Evolutionary conservation across 306 rosid genomes (phyloP), one percentile per base, ranked within the genome.

Genomic region (Trifolium dubium): DNA sequence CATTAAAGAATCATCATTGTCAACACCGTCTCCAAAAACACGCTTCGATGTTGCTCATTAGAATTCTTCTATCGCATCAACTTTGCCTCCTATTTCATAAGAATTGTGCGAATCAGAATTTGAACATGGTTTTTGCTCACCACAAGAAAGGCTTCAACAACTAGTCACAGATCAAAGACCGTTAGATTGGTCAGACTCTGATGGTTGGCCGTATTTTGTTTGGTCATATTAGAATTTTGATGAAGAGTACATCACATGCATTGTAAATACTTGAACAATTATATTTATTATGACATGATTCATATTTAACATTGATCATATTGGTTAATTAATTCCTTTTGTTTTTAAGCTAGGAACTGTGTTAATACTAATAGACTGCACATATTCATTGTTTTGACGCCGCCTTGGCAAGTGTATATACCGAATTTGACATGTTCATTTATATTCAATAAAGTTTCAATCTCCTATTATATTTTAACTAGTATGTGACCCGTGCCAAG

Each of bases 41-140:
- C 94, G 89, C 28, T 86, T 91, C 1, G 91, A 91, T 72, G 88
- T 89, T 39, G 83, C 80, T 2, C 23, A 32, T 3, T 89, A 92
- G 91, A 77, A 31, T 67, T 93, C 91, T 59, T 59, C 41, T 7
- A 37, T 56, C 4, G 54, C 67, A 9, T 2, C 17, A 8, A 2
- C 64, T 1, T 29, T 23, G 31, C 6, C 64, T 56, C 81, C 74
- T 13, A 83, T 68, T 67, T 76, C 41, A 6, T 73, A 12, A 1
- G 44, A 71, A n/a, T 19, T 13, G 23, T 2, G 35, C 10, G n/a
- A 28, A 10, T 2, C 6, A 39, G 12, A 62, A n/a, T 34, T 7
- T 8, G n/a, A 8, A 0, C 0, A 35, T 0, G 5, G 50, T 9
- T 76, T 29, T 0, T 35, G 32, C 34, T 77, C 80, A 4, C 76